phyloP scores from a whole-genome alignment of 805 yeast genomes.

The Lachancea lanzarotensis region DNA sequence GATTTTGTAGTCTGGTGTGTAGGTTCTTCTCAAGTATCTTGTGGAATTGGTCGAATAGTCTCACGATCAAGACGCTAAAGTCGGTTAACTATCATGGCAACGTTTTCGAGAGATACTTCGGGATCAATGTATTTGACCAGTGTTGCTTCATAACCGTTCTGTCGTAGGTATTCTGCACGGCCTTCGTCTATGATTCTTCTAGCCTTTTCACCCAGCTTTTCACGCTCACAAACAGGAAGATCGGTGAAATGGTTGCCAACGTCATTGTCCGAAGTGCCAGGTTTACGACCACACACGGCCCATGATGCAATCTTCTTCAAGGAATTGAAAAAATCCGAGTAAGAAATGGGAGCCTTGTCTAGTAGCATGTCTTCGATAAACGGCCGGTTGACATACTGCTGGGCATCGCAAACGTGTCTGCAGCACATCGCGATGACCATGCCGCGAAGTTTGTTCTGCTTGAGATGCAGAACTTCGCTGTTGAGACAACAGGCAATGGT shows the following conservation, averaged over 20 bases:
- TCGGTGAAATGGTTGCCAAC: constrained; percentile 41
- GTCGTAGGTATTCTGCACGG: constrained; percentile 35
- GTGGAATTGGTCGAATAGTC: too few relatives aligned
- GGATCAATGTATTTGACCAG: constrained; percentile 53
- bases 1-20: too few relatives aligned
- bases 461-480: constrained; percentile 18
- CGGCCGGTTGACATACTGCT: constrained; percentile 30
- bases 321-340: constrained; percentile 36
- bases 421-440: constrained; percentile 88
- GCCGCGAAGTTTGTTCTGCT: constrained; percentile 38
- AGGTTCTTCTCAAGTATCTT: too few relatives aligned
- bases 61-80: neutral
- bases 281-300: constrained; percentile 73
- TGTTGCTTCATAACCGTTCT: constrained; percentile 40
- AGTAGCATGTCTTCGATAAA: constrained; percentile 37
- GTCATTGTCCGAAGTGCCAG: constrained; percentile 36
- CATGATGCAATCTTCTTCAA: constrained; percentile 70
- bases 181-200: constrained; percentile 72
- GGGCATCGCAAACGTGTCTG: constrained; percentile 73
- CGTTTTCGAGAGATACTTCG: constrained; percentile 65
- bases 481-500: constrained; percentile 60
- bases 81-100: constrained; percentile 38
- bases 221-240: constrained; percentile 44
- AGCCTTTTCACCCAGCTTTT: constrained; percentile 56
- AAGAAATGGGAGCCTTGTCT: constrained; percentile 29